Evolutionary conservation across 2,329 filamentous ascomycete species (phyloP).

Genomic region (Emmonsia crescens): DNA sequence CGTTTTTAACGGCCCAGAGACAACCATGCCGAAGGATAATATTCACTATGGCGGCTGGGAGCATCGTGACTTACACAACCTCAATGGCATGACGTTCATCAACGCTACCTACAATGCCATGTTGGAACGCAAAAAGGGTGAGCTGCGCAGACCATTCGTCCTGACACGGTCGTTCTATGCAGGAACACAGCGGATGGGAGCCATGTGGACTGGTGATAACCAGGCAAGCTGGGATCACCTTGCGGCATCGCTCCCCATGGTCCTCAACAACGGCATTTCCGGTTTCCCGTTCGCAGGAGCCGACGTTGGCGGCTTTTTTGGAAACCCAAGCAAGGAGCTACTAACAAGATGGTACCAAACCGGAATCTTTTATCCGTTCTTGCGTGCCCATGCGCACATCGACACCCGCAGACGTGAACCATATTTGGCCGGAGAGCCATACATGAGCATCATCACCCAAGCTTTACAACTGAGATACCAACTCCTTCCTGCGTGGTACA

Average conservation of each 20-base stretch:
- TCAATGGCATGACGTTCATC: slow-evolving; percentile 90
- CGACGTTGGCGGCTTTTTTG: slow-evolving; percentile 96
- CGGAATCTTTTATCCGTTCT: slow-evolving; percentile 95
- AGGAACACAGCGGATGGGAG: slow-evolving; percentile 77
- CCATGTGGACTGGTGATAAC: slow-evolving; percentile 99
- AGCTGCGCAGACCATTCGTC: slow-evolving; percentile 76
- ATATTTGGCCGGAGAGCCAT: slow-evolving; percentile 75
- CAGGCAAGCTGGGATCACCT: slow-evolving; percentile 87
- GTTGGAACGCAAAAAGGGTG: slow-evolving; percentile 73
- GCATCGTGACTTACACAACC: slow-evolving; percentile 90
- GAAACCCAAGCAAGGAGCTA: slow-evolving; percentile 87
- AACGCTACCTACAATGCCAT: slow-evolving; percentile 87
- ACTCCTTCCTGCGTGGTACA: slow-evolving; percentile 90
- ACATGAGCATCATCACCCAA: slow-evolving; percentile 74
- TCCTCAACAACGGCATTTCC: slow-evolving; percentile 81
- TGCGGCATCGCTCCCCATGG: slow-evolving; percentile 82
- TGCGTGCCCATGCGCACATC: slow-evolving; percentile 94
- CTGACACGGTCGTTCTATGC: slow-evolving; percentile 88
- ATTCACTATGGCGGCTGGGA: slow-evolving; percentile 87
- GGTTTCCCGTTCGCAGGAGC: slow-evolving; percentile 92
- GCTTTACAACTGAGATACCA: slow-evolving; percentile 82
- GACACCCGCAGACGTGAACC: slow-evolving; percentile 90
- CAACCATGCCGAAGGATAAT: slow-evolving; percentile 98
- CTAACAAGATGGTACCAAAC: slow-evolving; percentile 93
- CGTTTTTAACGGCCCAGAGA: slow-evolving; percentile 96